Base-by-base conservation (phyloP, 2,329 filamentous ascomycete genomes). In the Penicillium sp. region DNA sequence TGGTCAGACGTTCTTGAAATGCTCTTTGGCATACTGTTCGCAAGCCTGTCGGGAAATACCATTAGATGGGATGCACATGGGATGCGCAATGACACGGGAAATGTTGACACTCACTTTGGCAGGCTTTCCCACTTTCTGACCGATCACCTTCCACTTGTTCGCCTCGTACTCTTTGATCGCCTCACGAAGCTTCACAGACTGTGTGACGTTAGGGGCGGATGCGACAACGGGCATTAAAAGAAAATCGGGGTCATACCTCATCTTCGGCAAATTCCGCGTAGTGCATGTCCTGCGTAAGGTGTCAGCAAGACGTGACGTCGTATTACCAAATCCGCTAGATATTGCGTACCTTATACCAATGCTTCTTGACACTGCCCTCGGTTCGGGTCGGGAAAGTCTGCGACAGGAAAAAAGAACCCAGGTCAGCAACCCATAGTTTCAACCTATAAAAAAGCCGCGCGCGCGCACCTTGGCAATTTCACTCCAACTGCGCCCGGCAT, bases 111-210 rank as follows among this genome's bases (percentile, higher is more conserved):
- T 55, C 42, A 91, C 89, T 86, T 99, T 99, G 66, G 94, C 94
- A 47, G 94, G 94, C 78, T 99, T 99, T 69, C 92, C 92, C 66
- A 99, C 91, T 76, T 97, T 97, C 74, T 90, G 88, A 35, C 94
- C 94, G 71, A 97, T 97, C 26, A 88, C 86, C 78, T 97, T 97
- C 94, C 94, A 99, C 74, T 97, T 97, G 75, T 95, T 97, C 71
- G 91, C 89, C 73, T 99, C 94, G 77, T 97, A 97, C 73, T 99
- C 94, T 77, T 96, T 97, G 78, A 99, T 99, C 31, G 94, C 94
- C 62, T 89, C 91, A 64, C 96, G 84, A 57, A 99, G 81, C 32
- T 77, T 76, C 60, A 73, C 67, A 22, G 74, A 74, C 76, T 77
- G 58, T 35, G 24, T 26, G 14, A 43, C 42, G 51, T 69, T 40